Conservation (phyloP, 2,329 filamentous ascomycete genomes). For the Rutstroemia sp. region DNA sequence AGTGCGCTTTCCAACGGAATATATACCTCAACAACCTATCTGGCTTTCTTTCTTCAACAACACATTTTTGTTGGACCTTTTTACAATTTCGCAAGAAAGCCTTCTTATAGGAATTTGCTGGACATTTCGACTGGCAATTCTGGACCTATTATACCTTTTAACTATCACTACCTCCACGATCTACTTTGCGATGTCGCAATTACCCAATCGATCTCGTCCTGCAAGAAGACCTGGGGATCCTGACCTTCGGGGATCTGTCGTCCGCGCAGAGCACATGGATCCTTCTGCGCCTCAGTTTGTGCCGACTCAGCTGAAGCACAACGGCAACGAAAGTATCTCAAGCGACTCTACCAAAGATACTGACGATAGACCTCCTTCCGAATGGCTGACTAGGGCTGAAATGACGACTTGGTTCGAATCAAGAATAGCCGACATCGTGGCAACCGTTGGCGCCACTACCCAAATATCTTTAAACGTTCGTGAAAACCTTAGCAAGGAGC, state of each 20-base stretch:
- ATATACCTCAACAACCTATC: no score
- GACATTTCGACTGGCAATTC: no score
- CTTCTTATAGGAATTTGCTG: background rate
- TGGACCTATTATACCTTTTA: no score
- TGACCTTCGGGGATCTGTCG: background rate
- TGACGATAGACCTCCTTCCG: background rate
- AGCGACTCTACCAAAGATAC: background rate
- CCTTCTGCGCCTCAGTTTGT: background rate
- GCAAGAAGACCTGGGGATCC: background rate
- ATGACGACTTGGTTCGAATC: constrained; percentile 1
- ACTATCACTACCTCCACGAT: background rate
- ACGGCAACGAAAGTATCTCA: background rate
- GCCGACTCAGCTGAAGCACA: background rate
- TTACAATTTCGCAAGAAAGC: background rate
- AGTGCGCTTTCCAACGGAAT: background rate
- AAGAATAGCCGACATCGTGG: background rate
- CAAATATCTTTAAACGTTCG: background rate
- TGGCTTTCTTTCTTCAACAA: background rate
- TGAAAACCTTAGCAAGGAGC: background rate
- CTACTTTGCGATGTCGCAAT: background rate
- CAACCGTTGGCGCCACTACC: background rate
- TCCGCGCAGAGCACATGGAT: background rate
- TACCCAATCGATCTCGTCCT: background rate
- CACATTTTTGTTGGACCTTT: background rate
- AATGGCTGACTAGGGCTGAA: background rate